Percentiles rank a stretch among this genome's conserved stretches.
phyloP scores from a whole-genome alignment of 768 basidiomycete species.

The Suillus ampliporus region DNA sequence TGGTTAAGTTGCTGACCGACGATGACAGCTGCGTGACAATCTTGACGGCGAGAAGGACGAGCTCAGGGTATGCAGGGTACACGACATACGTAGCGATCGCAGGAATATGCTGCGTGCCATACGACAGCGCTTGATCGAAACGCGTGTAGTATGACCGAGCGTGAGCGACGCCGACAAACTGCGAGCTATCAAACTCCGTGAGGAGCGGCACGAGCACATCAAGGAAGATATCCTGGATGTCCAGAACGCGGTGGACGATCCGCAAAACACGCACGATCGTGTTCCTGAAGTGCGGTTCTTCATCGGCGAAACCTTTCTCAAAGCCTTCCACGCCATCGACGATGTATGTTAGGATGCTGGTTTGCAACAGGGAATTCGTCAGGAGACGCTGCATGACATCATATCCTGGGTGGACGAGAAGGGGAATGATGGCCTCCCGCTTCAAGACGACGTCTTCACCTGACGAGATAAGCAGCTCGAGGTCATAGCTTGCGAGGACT shows the following conservation, averaged over 20 bases:
- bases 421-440: conserved; percentile 57
- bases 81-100: conserved; percentile 81
- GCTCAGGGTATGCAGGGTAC: conserved; percentile 72
- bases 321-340: conserved; percentile 82
- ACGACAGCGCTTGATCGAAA: conserved; percentile 77
- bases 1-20: conserved; percentile 76
- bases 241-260: conserved; percentile 80
- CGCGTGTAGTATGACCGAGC: conserved; percentile 73
- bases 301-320: conserved; percentile 69
- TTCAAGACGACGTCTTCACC: conserved; percentile 59
- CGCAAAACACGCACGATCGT: conserved; percentile 83
- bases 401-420: conserved; percentile 84
- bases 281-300: conserved; percentile 71
- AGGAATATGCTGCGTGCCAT: conserved; percentile 73
- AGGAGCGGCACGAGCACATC: conserved; percentile 86
- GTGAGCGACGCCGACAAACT: conserved; percentile 59
- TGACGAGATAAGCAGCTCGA: conserved; percentile 69
- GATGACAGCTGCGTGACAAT: conserved; percentile 71
- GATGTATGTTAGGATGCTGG: conserved; percentile 76
- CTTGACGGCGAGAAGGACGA: conserved; percentile 78
- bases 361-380: conserved; percentile 73
- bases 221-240: conserved; percentile 88
- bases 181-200: conserved; percentile 62
- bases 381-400: conserved; percentile 83
- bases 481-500: conserved; percentile 78